phyloP scores from a whole-genome alignment of 2,329 filamentous ascomycete genomes.

The Cercospora sojina region DNA sequence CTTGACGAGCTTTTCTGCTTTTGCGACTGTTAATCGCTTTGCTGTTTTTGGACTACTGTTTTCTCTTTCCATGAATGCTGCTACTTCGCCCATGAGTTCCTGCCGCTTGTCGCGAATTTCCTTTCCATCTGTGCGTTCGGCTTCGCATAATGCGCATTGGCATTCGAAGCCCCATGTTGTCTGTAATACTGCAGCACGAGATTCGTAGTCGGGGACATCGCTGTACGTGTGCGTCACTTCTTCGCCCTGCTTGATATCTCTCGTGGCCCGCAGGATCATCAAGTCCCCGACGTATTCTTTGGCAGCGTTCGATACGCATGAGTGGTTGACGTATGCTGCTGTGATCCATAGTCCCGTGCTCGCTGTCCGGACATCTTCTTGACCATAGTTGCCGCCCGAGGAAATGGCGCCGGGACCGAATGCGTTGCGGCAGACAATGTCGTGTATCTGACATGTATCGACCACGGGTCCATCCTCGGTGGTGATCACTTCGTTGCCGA shows the following conservation, averaged over 20 bases:
- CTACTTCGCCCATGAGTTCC: conserved; percentile 19
- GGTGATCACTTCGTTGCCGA: conserved; percentile 21
- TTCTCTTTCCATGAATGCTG: conserved; percentile 17
- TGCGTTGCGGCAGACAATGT: conserved; percentile 46
- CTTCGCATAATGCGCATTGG: conserved; percentile 21
- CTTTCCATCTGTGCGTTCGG: conserved; percentile 21
- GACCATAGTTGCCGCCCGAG: not conserved
- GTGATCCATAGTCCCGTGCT: conserved; percentile 50
- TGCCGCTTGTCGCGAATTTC: conserved; percentile 18
- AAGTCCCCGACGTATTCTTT: conserved; percentile 57
- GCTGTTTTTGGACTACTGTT: conserved; percentile 3
- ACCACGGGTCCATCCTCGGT: conserved; percentile 40
- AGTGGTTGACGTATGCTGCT: conserved; percentile 56
- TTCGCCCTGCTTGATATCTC: conserved; percentile 45
- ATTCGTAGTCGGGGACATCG: conserved; percentile 26
- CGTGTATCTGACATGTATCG: conserved; percentile 43
- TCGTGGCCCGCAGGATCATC: conserved; percentile 50
- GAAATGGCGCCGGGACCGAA: conserved; percentile 31
- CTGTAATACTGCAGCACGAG: conserved; percentile 13
- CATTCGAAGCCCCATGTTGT: conserved; percentile 28
- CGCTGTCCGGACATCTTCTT: conserved; percentile 12
- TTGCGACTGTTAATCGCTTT: conserved; percentile 19
- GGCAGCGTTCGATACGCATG: conserved; percentile 50
- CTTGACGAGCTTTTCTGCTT: conserved; percentile 18
- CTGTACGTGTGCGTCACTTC: conserved; percentile 44